A percentile compares a stretch with the other conserved stretches of the same genome.
These are phyloP conservation scores for Salinomyces thailandicus DNA, from an alignment of 2,329 filamentous ascomycete species.

Conservation along the genomic window DNA sequence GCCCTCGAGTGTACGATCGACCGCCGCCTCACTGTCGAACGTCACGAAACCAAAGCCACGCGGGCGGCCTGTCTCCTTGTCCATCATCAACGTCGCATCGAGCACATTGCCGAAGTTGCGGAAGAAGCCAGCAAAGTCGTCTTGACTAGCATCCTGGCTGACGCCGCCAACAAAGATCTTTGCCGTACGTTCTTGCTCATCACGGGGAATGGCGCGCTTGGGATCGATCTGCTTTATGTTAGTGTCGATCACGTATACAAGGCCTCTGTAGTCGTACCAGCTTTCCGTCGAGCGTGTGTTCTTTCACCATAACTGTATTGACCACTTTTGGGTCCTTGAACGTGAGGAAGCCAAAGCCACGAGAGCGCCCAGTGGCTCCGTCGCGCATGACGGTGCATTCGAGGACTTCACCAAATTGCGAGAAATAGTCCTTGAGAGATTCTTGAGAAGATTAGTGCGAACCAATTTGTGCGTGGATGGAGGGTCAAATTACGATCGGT, in stretches of 20 bases:
- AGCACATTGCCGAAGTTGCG: slow-evolving; percentile 92
- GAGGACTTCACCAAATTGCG: slow-evolving; percentile 91
- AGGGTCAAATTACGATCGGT: slow-evolving; percentile 68
- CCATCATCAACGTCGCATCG: slow-evolving; percentile 98
- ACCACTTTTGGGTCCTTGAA: slow-evolving; percentile 97
- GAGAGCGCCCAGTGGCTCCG: slow-evolving; percentile 80
- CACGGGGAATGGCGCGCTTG: slow-evolving; percentile 90
- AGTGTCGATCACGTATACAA: slow-evolving; percentile 11
- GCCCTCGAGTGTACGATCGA: slow-evolving; percentile 76
- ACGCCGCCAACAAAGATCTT: slow-evolving; percentile 99
- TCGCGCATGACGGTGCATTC: slow-evolving; percentile 99
- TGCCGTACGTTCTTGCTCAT: slow-evolving; percentile 95
- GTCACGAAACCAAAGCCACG: slow-evolving; percentile 97
- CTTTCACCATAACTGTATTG: slow-evolving; percentile 99
- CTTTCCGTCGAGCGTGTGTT: slow-evolving; percentile 95
- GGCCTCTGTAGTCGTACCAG: slow-evolving; percentile 56
- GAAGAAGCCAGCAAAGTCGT: slow-evolving; percentile 95
- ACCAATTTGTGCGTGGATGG: slow-evolving; percentile 7
- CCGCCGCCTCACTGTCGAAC: slow-evolving; percentile 89
- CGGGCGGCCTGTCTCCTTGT: slow-evolving; percentile 96
- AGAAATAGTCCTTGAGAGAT: slow-evolving; percentile 93
- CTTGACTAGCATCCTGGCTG: slow-evolving; percentile 90
- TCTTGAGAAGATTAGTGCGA: slow-evolving; percentile 45
- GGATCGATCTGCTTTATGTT: slow-evolving; percentile 69
- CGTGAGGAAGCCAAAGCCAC: slow-evolving; percentile 94